These are phyloP conservation scores for Paramecium pentaurelia DNA, from an alignment of 73 alveolate genomes.

Conservation along the genomic window DNA sequence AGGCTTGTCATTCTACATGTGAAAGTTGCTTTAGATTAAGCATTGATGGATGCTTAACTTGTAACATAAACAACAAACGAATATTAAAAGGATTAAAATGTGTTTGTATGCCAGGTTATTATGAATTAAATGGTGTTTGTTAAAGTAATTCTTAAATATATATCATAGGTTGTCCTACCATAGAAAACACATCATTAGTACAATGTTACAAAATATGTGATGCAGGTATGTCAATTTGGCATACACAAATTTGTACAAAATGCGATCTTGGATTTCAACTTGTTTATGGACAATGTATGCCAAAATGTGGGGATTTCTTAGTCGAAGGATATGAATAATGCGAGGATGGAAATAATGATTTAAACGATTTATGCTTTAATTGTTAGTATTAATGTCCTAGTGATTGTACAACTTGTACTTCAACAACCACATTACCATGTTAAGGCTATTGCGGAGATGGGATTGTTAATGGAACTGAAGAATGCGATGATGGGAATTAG, in stretches of 20 bases:
- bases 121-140: background rate
- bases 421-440: background rate
- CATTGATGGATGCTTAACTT: background rate
- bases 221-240: background rate
- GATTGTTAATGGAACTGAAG: background rate
- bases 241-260: background rate
- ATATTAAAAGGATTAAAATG: background rate
- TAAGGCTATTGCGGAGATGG: background rate
- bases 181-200: background rate
- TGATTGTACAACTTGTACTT: background rate
- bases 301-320: background rate
- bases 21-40: background rate
- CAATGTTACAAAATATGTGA: background rate
- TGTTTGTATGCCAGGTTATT: background rate
- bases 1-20: background rate
- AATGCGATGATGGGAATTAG: slow-evolving; percentile 21
- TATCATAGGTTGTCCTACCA: background rate
- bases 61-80: background rate
- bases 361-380: background rate
- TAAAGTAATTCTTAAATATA: background rate
- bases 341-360: background rate
- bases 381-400: background rate
- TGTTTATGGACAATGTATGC: background rate
- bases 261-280: background rate
- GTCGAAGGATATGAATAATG: background rate